Conservation (phyloP, 225 moss, liverwort and hornwort species). For the Anthoceros angustus region DNA sequence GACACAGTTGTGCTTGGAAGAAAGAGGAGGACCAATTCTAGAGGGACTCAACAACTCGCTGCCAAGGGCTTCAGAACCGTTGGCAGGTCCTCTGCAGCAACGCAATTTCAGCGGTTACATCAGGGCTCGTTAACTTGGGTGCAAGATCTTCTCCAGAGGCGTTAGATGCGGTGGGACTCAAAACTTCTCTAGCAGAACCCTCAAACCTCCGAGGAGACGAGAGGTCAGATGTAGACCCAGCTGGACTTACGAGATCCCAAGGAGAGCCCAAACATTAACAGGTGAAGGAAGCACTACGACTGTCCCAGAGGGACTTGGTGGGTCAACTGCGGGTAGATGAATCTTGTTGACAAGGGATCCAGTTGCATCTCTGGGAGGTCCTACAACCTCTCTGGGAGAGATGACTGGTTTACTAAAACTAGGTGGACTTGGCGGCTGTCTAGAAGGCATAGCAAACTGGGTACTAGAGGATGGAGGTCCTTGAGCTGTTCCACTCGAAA, state of each 20-base stretch:
- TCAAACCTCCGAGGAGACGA: background rate
- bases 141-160: background rate
- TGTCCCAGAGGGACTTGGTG: background rate
- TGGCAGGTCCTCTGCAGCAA: background rate
- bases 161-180: background rate
- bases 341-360: background rate
- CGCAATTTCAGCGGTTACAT: background rate
- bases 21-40: background rate
- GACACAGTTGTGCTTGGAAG: background rate
- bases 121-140: background rate
- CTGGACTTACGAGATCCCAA: background rate
- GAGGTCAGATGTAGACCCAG: background rate
- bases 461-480: too few relatives aligned
- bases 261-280: background rate
- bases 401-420: background rate
- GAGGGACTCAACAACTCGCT: background rate
- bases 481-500: too few relatives aligned
- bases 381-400: background rate
- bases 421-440: background rate
- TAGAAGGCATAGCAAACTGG: too few relatives aligned
- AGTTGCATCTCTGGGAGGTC: background rate
- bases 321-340: background rate
- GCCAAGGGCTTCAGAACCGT: background rate
- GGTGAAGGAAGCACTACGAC: background rate
- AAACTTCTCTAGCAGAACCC: background rate